Conservation (phyloP, 2,329 filamentous ascomycete species). For the Cladosporium sphaerospermum region DNA sequence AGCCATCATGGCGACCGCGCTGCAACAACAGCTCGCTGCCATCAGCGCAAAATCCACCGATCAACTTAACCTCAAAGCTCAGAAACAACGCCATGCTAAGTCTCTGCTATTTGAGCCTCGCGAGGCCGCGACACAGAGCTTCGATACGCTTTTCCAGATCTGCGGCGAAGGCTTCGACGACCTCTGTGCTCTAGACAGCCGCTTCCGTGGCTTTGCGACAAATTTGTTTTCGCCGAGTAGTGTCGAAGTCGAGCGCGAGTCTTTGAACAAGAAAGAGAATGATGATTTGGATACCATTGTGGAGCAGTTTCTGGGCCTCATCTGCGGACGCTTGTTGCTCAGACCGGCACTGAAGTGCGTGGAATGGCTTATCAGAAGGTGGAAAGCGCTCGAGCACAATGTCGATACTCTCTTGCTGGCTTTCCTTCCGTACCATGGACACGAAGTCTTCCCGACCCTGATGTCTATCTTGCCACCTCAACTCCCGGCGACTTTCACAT, state of each 20-base stretch:
- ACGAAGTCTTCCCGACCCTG: conserved; percentile 76
- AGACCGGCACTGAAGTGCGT: conserved; percentile 85
- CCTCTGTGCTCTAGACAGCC: conserved; percentile 75
- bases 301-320: conserved; percentile 75
- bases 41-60: conserved; percentile 86
- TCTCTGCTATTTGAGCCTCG: conserved; percentile 88
- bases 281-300: conserved; percentile 70
- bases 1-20: conserved; percentile 66
- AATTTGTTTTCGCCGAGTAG: conserved; percentile 93
- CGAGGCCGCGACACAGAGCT: conserved; percentile 80
- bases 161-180: conserved; percentile 88
- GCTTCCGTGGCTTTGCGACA: conserved; percentile 67
- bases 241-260: conserved; percentile 76
- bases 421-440: conserved; percentile 87
- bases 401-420: conserved; percentile 70
- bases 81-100: conserved; percentile 85
- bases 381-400: conserved; percentile 91
- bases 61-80: conserved; percentile 85
- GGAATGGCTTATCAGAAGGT: conserved; percentile 90
- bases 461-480: conserved; percentile 77
- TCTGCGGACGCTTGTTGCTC: conserved; percentile 68
- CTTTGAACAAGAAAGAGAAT: conserved; percentile 79
- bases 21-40: conserved; percentile 88
- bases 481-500: conserved; percentile 70
- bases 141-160: conserved; percentile 79